Evolutionary conservation across 2,329 filamentous ascomycete species (phyloP).

Genomic region (Aureobasidium leucospermi): DNA sequence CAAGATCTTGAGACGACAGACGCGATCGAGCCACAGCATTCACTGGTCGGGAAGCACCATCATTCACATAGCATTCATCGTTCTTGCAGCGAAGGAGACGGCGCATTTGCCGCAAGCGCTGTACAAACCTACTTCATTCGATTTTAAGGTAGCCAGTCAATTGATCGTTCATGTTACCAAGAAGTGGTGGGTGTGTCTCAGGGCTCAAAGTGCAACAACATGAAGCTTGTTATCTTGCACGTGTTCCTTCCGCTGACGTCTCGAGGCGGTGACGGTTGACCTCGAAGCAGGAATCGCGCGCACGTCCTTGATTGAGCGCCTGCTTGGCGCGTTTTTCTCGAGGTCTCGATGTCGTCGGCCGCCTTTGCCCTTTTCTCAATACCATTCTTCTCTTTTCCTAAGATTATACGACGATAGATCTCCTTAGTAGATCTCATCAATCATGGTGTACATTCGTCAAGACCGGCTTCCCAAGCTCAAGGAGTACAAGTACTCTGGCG

Average conservation of each 20-base stretch:
- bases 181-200: neutral
- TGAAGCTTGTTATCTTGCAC: neutral
- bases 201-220: neutral
- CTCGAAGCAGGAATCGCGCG: neutral
- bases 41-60: slow-evolving; percentile 1
- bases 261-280: neutral
- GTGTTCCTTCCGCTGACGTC: neutral
- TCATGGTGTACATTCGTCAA: slow-evolving; percentile 93
- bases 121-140: neutral
- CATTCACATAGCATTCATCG: slow-evolving; percentile 5
- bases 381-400: neutral
- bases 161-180: neutral
- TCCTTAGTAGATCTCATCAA: slow-evolving; percentile 17
- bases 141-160: neutral
- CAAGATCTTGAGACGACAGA: neutral
- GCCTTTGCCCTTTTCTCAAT: neutral
- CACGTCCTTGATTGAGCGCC: neutral
- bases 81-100: neutral
- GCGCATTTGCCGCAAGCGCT: neutral
- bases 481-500: slow-evolving; percentile 83
- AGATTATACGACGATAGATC: neutral
- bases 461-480: slow-evolving; percentile 80
- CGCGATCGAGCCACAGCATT: neutral
- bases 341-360: neutral
- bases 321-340: slow-evolving; percentile 6